phyloP scores from a whole-genome alignment of 1,139 yeast genomes.

The Dujonia santamariae region DNA sequence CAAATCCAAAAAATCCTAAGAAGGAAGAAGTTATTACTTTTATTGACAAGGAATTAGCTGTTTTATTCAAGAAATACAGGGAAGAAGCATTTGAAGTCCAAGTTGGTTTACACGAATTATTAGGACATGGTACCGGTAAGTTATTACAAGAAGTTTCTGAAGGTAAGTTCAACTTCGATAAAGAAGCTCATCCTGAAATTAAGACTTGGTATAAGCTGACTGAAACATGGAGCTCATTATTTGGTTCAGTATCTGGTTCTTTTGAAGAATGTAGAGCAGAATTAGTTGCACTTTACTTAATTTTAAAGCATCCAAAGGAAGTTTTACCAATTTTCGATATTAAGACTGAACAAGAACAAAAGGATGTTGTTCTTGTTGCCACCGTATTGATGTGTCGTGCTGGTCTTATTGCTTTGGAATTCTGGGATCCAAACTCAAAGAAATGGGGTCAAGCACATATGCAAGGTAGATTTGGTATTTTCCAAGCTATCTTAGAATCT shows the following conservation, averaged over 20 bases:
- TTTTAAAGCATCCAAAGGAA: constrained; percentile 56
- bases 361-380: constrained; percentile 62
- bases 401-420: constrained; percentile 76
- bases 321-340: constrained; percentile 75
- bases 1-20: constrained; percentile 59
- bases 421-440: constrained; percentile 75
- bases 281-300: constrained; percentile 77
- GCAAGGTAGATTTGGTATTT: constrained; percentile 87
- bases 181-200: constrained; percentile 59
- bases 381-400: constrained; percentile 85
- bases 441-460: constrained; percentile 97
- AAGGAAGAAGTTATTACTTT: constrained; percentile 71
- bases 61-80: constrained; percentile 64
- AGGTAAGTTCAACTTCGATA: constrained; percentile 71
- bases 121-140: constrained; percentile 94
- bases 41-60: constrained; percentile 49
- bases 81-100: constrained; percentile 87
- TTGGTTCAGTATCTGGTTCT: constrained; percentile 79
- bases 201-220: constrained; percentile 70
- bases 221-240: constrained; percentile 86
- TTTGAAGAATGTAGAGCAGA: constrained; percentile 94
- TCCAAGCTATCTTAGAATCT: constrained; percentile 71
- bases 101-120: constrained; percentile 86
- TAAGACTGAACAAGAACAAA: constrained; percentile 51
- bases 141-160: constrained; percentile 62